Conservation (phyloP, 225 moss, liverwort and hornwort genomes). For the Pseudisothecium myosuroides region DNA sequence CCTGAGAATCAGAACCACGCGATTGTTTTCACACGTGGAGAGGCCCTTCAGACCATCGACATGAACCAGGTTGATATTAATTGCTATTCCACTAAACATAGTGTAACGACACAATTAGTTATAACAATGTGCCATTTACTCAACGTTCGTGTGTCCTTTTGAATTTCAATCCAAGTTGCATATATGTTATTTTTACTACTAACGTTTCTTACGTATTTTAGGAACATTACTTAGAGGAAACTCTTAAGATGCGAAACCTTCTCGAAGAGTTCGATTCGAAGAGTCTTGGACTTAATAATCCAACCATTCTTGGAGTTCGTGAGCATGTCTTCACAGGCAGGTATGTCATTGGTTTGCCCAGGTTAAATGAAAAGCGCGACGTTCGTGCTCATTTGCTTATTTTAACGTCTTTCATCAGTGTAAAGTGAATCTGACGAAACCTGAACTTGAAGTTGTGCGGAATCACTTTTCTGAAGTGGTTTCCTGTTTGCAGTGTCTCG, state of each 20-base stretch:
- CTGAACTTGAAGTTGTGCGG: neutral
- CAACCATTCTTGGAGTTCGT: constrained; percentile 63
- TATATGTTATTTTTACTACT: neutral
- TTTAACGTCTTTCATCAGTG: neutral
- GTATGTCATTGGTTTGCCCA: constrained; percentile 7
- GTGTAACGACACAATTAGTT: neutral
- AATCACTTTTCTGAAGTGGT: neutral
- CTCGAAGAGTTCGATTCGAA: constrained; percentile 54
- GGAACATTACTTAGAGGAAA: constrained; percentile 66
- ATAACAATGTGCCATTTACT: neutral
- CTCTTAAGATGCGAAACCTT: constrained; percentile 56
- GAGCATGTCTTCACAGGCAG: constrained; percentile 71
- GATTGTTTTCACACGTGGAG: constrained; percentile 60
- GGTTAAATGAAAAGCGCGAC: neutral
- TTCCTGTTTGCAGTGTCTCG: constrained; percentile 46
- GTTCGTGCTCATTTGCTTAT: neutral
- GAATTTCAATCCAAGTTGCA: neutral
- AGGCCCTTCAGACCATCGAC: constrained; percentile 57
- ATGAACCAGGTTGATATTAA: constrained; percentile 49
- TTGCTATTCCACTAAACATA: neutral
- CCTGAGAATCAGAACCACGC: constrained; percentile 71
- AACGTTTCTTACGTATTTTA: neutral
- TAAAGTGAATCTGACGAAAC: neutral
- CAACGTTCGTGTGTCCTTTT: neutral
- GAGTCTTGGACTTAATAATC: constrained; percentile 17